Conservation (phyloP, 352 stramenopile genomes). For the Phytophthora nicotianae region DNA sequence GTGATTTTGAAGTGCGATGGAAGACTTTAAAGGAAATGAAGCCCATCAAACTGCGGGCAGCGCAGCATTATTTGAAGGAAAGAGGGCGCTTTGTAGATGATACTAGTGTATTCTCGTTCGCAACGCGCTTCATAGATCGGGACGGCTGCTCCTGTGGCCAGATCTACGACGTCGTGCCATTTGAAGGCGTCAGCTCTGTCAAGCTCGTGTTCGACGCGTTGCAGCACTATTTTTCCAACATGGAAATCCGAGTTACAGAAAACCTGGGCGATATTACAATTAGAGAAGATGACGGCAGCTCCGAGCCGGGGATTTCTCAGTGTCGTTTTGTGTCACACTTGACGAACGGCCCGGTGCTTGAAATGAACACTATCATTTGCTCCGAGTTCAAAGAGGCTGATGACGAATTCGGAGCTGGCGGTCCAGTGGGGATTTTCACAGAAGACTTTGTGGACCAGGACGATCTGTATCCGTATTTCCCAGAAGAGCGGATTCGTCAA, state of each 20-base stretch:
- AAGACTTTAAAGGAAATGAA: slow-evolving; percentile 30
- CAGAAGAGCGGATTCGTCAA: slow-evolving; percentile 30
- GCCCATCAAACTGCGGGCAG: slow-evolving; percentile 21
- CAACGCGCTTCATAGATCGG: slow-evolving; percentile 35
- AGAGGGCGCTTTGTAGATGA: slow-evolving; percentile 26
- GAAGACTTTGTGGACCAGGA: slow-evolving; percentile 44
- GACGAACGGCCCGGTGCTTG: slow-evolving; percentile 18
- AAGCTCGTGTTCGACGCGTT: slow-evolving; percentile 49
- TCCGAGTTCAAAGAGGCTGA: background rate
- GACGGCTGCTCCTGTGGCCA: slow-evolving; percentile 39
- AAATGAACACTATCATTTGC: slow-evolving; percentile 40
- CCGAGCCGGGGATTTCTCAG: slow-evolving; percentile 43
- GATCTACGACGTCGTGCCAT: slow-evolving; percentile 46
- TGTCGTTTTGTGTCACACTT: slow-evolving; percentile 47
- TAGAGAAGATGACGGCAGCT: slow-evolving; percentile 54
- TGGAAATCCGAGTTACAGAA: slow-evolving; percentile 60
- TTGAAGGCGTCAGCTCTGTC: slow-evolving; percentile 40
- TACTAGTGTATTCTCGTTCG: slow-evolving; percentile 26
- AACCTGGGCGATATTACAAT: slow-evolving; percentile 49
- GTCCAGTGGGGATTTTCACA: slow-evolving; percentile 35
- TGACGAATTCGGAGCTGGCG: slow-evolving; percentile 33
- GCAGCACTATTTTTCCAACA: slow-evolving; percentile 40
- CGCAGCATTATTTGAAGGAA: slow-evolving; percentile 30
- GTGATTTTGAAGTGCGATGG: slow-evolving; percentile 23
- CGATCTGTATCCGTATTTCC: slow-evolving; percentile 43